Base-by-base conservation (phyloP, 1,284 basidiomycete genomes). In the Cerioporus squamosus region DNA sequence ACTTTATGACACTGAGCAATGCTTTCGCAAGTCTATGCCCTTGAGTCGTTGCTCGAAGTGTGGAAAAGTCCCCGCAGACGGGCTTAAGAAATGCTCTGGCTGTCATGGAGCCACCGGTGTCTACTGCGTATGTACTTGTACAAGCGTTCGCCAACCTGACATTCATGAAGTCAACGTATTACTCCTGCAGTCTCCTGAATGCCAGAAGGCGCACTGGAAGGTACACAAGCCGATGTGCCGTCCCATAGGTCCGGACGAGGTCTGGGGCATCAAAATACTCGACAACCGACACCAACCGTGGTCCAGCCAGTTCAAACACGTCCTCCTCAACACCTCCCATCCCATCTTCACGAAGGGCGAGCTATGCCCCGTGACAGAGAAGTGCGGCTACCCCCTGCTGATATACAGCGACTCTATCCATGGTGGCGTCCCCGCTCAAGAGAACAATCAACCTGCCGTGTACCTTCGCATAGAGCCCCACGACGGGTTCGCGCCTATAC, bases 191-290 rank as follows among this genome's bases (percentile, higher is more conserved):
- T 62, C 57, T 2, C 31, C 44, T n/a, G 54, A 57, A 39, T 64
- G 60, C 49, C 57, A 64, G 24, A 48, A 22, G 5, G 48, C 52
- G 5, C 60, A 64, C 44, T 60, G 60, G 63, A 49, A 49, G 42
- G 29, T 60, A 22, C 63, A 64, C 57, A 64, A 64, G 44, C 60
- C 57, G 2, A 48, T 64, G 26, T 64, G 63, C 51, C 52, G 39
- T 12, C 54, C 53, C 8, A 43, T 53, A 17, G 45, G 20, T 1
- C 51, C 49, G 7, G 55, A 53, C 39, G 57, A 66, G 46, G 44
- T 63, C 23, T 66, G 62, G 64, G 64, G 57, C 15, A 61, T 66
- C 57, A 62, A 61, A 40, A 63, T 66, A n/a, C 60, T 63, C 42
- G 60, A 58, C 22, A 61, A 58, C 23, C 44, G 57, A 14, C 43